These are phyloP conservation scores for Chrysoporthe deuterocubensis DNA, from an alignment of 2,329 filamentous ascomycete genomes.

Conservation along the genomic window DNA sequence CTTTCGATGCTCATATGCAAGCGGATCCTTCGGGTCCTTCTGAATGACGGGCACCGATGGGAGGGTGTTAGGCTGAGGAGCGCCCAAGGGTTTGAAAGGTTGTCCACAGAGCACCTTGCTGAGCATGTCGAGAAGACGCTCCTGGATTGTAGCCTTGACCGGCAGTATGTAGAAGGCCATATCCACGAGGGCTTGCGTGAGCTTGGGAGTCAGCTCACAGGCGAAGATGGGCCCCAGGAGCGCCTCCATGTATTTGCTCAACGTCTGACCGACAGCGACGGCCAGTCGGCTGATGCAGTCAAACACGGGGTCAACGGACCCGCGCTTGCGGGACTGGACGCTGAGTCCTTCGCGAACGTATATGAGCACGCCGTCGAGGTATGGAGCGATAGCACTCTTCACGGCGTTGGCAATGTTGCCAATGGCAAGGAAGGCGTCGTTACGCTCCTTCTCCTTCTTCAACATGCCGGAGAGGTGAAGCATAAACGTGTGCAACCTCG, in stretches of 20 bases:
- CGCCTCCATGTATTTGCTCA: slow-evolving; percentile 98
- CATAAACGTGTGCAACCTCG: slow-evolving; percentile 95
- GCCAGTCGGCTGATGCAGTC: slow-evolving; percentile 97
- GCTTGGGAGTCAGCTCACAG: slow-evolving; percentile 88
- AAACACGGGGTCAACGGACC: slow-evolving; percentile 80
- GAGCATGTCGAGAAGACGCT: slow-evolving; percentile 90
- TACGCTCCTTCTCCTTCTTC: slow-evolving; percentile 92
- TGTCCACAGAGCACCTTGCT: slow-evolving; percentile 92
- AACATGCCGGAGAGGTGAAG: slow-evolving; percentile 91
- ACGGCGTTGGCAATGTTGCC: slow-evolving; percentile 96
- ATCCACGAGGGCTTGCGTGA: slow-evolving; percentile 94
- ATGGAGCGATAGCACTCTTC: slow-evolving; percentile 91
- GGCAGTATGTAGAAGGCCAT: slow-evolving; percentile 99
- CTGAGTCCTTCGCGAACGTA: slow-evolving; percentile 92
- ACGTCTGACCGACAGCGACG: slow-evolving; percentile 90
- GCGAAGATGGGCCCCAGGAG: slow-evolving; percentile 95
- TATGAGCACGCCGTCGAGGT: slow-evolving; percentile 90
- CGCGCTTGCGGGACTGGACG: slow-evolving; percentile 70
- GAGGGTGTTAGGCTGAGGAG: slow-evolving; percentile 81
- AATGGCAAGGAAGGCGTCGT: slow-evolving; percentile 93
- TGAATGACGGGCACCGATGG: slow-evolving; percentile 80
- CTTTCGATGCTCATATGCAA: slow-evolving; percentile 79
- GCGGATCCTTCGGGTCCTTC: slow-evolving; percentile 83
- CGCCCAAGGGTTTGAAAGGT: slow-evolving; percentile 89
- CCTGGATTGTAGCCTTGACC: slow-evolving; percentile 90